A percentile compares a stretch with the other conserved stretches of the same genome.
Conservation (phyloP, 1,139 yeast species). For the Yamadazyma oceani region DNA sequence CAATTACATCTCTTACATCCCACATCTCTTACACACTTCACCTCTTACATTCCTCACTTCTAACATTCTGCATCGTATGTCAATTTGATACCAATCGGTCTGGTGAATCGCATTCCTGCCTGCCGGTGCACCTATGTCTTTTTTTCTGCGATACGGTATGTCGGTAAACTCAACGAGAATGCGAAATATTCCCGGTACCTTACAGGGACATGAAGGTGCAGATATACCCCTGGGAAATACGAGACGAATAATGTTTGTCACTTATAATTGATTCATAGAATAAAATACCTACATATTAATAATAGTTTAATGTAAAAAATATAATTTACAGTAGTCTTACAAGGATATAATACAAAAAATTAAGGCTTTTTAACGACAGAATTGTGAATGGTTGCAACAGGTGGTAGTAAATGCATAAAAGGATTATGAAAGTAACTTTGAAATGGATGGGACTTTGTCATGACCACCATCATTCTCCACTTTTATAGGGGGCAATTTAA, state of each 20-base stretch:
- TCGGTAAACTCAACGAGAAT: too few relatives aligned
- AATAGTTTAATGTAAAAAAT: background rate
- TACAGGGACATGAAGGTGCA: background rate
- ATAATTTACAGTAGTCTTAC: constrained; percentile 3
- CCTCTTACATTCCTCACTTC: too few relatives aligned
- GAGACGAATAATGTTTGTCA: too few relatives aligned
- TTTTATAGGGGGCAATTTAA: constrained; percentile 27
- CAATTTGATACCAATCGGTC: too few relatives aligned
- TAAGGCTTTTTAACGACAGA: background rate
- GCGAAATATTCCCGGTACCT: constrained; percentile 2
- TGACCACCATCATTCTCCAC: constrained; percentile 12
- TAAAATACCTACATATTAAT: background rate
- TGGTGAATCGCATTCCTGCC: background rate
- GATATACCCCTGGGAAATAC: constrained; percentile 4
- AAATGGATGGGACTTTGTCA: constrained; percentile 32
- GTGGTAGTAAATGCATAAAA: too few relatives aligned
- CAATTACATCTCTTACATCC: too few relatives aligned
- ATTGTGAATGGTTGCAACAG: too few relatives aligned
- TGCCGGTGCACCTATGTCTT: background rate
- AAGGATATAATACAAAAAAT: constrained; percentile 1
- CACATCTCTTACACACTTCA: too few relatives aligned
- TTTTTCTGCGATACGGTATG: background rate
- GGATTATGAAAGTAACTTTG: constrained; percentile 27
- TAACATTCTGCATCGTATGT: too few relatives aligned
- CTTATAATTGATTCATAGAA: too few relatives aligned